These are phyloP conservation scores for Stephania cephalantha DNA, from an alignment of 164 flowering plant species.

Conservation along the genomic window DNA sequence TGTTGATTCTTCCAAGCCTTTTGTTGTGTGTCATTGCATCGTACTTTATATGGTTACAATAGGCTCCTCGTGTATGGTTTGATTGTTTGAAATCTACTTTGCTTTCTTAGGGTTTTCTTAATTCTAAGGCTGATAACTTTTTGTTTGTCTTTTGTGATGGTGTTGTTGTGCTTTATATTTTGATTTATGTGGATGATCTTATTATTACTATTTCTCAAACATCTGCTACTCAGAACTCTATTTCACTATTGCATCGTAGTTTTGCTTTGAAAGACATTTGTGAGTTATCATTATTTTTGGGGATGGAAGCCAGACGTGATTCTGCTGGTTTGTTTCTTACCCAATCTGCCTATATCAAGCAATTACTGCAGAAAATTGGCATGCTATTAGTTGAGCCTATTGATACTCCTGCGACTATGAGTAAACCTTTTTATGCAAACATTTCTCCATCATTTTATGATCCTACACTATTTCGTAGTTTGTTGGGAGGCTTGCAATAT, in stretches of 20 bases:
- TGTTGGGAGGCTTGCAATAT: background rate
- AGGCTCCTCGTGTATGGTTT: background rate
- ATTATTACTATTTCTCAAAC: background rate
- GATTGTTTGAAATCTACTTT: background rate
- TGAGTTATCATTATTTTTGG: background rate
- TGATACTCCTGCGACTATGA: background rate
- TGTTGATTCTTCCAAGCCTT: background rate
- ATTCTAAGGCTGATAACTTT: background rate
- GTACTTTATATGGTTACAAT: background rate
- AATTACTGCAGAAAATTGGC: background rate
- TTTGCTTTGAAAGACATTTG: background rate
- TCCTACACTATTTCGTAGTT: background rate
- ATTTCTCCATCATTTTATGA: background rate
- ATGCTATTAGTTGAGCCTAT: background rate
- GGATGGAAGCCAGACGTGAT: background rate
- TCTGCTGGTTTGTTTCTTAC: background rate
- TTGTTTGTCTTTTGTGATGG: background rate
- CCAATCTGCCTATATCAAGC: background rate
- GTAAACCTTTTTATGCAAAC: background rate
- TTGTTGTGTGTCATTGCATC: background rate
- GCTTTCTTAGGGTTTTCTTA: background rate
- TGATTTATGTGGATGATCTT: background rate
- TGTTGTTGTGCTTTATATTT: background rate
- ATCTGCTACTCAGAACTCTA: background rate
- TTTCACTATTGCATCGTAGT: background rate